Conservation (phyloP, 306 rosid species). For the Rubus idaeus region DNA sequence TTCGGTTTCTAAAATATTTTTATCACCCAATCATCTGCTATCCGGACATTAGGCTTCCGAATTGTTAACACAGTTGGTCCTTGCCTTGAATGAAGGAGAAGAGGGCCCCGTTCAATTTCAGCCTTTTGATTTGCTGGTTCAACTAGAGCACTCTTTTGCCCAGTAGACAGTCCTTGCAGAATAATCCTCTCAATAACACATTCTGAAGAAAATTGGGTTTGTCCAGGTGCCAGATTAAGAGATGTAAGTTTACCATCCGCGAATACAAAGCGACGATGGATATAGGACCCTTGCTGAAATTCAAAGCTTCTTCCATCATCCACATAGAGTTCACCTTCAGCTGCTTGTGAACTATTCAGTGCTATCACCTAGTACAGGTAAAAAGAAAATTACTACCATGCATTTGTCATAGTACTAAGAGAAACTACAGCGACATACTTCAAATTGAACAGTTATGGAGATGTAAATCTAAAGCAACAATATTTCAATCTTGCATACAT, state of each 20-base stretch:
- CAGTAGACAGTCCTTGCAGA: slow-evolving; percentile 60
- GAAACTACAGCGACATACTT: not conserved
- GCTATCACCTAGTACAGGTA: slow-evolving; percentile 67
- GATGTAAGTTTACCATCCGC: slow-evolving; percentile 71
- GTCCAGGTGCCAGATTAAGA: slow-evolving; percentile 38
- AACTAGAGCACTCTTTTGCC: slow-evolving; percentile 58
- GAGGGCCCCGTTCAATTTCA: slow-evolving; percentile 64
- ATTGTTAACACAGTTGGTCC: slow-evolving; percentile 47
- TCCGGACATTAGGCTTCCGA: slow-evolving; percentile 70
- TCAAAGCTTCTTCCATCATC: slow-evolving; percentile 87
- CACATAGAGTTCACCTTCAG: slow-evolving; percentile 87
- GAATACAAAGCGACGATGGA: slow-evolving; percentile 81
- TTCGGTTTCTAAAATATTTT: slow-evolving; percentile 40
- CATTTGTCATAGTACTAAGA: not conserved
- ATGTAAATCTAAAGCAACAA: not conserved
- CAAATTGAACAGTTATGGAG: not conserved
- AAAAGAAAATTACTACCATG: not conserved
- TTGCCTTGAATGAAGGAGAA: slow-evolving; percentile 53
- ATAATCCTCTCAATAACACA: slow-evolving; percentile 77
- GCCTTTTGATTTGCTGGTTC: slow-evolving; percentile 61
- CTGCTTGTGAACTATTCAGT: slow-evolving; percentile 82
- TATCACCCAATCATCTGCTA: slow-evolving; percentile 75
- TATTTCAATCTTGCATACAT: not conserved
- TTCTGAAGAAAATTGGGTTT: slow-evolving; percentile 38
- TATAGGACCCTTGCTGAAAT: slow-evolving; percentile 70